A percentile compares a stretch with the other conserved stretches of the same genome.
Evolutionary conservation across 139 green algal genomes (phyloP).

Genomic region (Closterium sp.): DNA sequence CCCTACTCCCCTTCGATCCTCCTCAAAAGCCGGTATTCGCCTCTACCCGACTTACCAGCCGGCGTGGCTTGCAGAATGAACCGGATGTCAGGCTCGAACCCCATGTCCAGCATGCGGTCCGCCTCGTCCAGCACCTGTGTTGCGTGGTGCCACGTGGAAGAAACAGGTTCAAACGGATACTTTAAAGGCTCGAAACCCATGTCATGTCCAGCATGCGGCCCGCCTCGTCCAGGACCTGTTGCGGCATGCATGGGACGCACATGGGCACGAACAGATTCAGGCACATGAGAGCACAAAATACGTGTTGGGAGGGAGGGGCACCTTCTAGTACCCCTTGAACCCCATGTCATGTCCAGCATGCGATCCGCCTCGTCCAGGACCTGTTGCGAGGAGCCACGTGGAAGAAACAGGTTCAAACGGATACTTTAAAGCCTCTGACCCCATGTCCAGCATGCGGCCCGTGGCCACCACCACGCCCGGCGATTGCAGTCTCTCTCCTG

Average conservation of each 20-base stretch:
- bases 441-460: neutral
- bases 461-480: no score
- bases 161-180: no score
- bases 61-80: slow-evolving; percentile 53
- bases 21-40: no score
- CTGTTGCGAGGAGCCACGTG: neutral
- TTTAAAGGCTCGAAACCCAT: slow-evolving; percentile 78
- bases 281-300: no score
- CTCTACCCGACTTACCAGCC: neutral
- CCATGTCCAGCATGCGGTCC: slow-evolving; percentile 98
- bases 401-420: neutral
- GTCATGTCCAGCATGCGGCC: slow-evolving; percentile 77
- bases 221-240: neutral
- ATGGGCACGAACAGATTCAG: no score
- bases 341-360: slow-evolving; percentile 76
- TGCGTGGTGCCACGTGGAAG: slow-evolving; percentile 24
- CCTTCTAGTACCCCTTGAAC: no score
- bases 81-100: slow-evolving; percentile 93
- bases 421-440: neutral
- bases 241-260: no score
- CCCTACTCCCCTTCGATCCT: no score
- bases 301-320: no score
- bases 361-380: neutral
- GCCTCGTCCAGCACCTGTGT: slow-evolving; percentile 89
- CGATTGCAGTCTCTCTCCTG: no score